Percentiles rank a stretch among this genome's conserved stretches.
phyloP scores from a whole-genome alignment of 306 rosid species.

The Sphenostylis stenocarpa region DNA sequence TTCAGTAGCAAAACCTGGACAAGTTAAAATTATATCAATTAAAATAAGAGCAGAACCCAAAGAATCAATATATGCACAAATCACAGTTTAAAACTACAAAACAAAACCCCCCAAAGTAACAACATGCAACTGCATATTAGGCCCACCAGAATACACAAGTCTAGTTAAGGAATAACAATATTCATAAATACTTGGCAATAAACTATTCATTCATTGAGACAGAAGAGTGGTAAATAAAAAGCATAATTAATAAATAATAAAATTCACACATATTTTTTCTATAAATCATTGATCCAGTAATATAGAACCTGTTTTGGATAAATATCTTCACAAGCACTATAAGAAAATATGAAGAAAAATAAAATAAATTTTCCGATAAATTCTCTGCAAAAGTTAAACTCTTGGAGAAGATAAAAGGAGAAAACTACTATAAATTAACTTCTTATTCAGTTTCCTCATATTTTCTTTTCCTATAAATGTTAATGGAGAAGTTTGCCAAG shows the following conservation, averaged over 20 bases:
- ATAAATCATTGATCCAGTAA: slow-evolving; percentile 8
- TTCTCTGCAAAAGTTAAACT: no score
- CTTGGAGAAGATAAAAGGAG: no score
- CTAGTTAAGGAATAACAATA: background rate
- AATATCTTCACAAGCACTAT: background rate
- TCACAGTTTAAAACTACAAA: slow-evolving; percentile 8
- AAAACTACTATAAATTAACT: no score
- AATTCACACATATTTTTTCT: background rate
- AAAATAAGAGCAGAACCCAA: background rate
- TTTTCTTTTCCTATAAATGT: no score
- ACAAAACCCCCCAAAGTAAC: background rate
- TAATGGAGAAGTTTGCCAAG: no score
- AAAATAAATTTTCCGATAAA: background rate
- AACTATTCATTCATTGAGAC: slow-evolving; percentile 6
- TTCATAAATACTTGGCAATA: background rate
- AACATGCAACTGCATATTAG: background rate
- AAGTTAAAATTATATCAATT: background rate
- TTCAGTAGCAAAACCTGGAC: slow-evolving; percentile 67
- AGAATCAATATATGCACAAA: background rate
- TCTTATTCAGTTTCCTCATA: no score
- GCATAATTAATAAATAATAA: background rate
- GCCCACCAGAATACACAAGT: background rate
- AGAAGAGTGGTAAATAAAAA: background rate
- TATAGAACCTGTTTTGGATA: background rate
- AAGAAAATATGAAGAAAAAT: background rate